These are phyloP conservation scores for Termitomyces sp. DNA, from an alignment of 768 basidiomycete genomes.

Conservation along the genomic window DNA sequence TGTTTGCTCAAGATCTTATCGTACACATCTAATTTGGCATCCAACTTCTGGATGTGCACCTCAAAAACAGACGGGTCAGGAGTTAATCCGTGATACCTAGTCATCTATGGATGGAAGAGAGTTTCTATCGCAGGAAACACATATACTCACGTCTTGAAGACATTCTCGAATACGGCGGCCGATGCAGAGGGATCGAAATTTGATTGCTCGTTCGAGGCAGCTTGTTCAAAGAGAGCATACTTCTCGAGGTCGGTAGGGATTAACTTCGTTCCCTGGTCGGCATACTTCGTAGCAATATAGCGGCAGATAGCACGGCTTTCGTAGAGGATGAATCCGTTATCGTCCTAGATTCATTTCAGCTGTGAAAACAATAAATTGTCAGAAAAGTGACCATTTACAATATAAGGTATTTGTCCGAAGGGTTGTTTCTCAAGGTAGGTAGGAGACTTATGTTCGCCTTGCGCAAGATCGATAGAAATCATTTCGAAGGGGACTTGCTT, in stretches of 20 bases:
- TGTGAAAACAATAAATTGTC: not conserved
- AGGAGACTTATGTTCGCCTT: constrained; percentile 38
- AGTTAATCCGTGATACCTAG: constrained; percentile 47
- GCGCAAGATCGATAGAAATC: constrained; percentile 35
- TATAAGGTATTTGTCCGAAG: constrained; percentile 41
- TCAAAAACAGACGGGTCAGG: constrained; percentile 37
- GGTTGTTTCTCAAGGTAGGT: constrained; percentile 42
- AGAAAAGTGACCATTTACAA: constrained; percentile 22
- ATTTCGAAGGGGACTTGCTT: constrained; percentile 47
- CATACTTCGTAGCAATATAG: constrained; percentile 49
- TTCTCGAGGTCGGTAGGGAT: constrained; percentile 41
- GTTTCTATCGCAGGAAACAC: not conserved
- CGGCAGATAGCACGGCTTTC: constrained; percentile 50
- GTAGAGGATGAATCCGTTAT: constrained; percentile 22
- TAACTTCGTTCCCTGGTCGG: constrained; percentile 45
- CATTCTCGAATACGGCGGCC: constrained; percentile 41
- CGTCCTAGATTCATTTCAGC: constrained; percentile 12
- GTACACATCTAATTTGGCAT: constrained; percentile 48
- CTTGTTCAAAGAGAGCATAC: constrained; percentile 49
- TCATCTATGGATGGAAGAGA: not conserved
- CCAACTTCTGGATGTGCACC: constrained; percentile 25
- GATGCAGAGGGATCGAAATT: constrained; percentile 52
- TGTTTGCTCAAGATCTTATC: constrained; percentile 55
- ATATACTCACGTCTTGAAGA: constrained; percentile 45
- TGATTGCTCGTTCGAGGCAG: constrained; percentile 45